Conservation (phyloP, 2,329 filamentous ascomycete species). For the Calonectria pseudoreteaudii region DNA sequence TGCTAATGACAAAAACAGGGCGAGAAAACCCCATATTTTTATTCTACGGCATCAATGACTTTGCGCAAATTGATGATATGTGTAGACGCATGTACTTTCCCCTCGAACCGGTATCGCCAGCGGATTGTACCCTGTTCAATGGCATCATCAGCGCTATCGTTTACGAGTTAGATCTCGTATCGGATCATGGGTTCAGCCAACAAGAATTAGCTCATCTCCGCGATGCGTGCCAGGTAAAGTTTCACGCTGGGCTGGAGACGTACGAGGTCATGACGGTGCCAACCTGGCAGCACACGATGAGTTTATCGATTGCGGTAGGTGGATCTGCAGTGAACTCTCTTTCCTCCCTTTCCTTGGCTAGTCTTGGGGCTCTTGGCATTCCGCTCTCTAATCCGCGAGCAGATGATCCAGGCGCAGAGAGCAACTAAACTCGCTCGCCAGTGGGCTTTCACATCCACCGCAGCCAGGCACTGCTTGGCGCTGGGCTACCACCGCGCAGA, state of each 20-base stretch:
- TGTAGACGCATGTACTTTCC: neutral
- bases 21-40: neutral
- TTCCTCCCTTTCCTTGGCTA: neutral
- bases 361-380: neutral
- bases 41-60: neutral
- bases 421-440: neutral
- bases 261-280: neutral
- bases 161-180: neutral
- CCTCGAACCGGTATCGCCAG: neutral
- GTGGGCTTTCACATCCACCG: neutral
- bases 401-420: neutral
- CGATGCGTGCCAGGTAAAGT: neutral
- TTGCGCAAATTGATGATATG: neutral
- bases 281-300: neutral
- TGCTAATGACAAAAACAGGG: neutral
- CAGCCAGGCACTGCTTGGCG: neutral
- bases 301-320: neutral
- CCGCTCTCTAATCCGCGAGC: neutral
- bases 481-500: neutral
- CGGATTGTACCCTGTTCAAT: neutral
- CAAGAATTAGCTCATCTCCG: neutral
- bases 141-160: neutral
- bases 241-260: neutral
- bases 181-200: neutral
- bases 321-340: neutral